phyloP scores from a whole-genome alignment of 2,329 filamentous ascomycete genomes.

The Aureobasidium sp. region DNA sequence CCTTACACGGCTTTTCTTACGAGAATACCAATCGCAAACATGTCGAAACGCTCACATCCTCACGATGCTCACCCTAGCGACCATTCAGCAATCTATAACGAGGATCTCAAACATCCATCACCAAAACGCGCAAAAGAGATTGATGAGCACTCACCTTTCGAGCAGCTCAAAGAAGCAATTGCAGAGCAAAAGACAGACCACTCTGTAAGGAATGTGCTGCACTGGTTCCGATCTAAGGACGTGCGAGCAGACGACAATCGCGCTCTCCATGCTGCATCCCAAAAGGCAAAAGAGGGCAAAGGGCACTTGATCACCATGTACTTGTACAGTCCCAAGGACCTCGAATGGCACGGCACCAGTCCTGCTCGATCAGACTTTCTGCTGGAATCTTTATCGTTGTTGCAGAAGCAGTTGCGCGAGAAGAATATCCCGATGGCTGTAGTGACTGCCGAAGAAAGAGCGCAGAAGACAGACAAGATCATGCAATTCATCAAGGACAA shows the following conservation, averaged over 20 bases:
- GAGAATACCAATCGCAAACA: not conserved
- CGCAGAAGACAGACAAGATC: conserved; percentile 37
- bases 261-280: conserved; percentile 40
- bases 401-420: conserved; percentile 42
- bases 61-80: conserved; percentile 12
- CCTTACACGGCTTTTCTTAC: not conserved
- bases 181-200: conserved; percentile 34
- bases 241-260: conserved; percentile 45
- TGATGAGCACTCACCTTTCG: conserved; percentile 39
- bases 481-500: conserved; percentile 40
- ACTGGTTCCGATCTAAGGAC: conserved; percentile 49
- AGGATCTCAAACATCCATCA: conserved; percentile 35
- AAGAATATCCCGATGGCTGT: conserved; percentile 45
- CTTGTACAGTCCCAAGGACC: conserved; percentile 41
- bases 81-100: conserved; percentile 6
- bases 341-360: conserved; percentile 46
- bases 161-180: conserved; percentile 35
- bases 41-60: conserved; percentile 14
- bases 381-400: conserved; percentile 36
- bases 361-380: conserved; percentile 45
- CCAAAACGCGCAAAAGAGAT: conserved; percentile 46
- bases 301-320: conserved; percentile 41
- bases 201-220: conserved; percentile 37
- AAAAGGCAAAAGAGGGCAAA: conserved; percentile 39
- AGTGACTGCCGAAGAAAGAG: conserved; percentile 36